Base-by-base conservation (phyloP, 768 basidiomycete genomes). In the Lanmaoa rubissima region DNA sequence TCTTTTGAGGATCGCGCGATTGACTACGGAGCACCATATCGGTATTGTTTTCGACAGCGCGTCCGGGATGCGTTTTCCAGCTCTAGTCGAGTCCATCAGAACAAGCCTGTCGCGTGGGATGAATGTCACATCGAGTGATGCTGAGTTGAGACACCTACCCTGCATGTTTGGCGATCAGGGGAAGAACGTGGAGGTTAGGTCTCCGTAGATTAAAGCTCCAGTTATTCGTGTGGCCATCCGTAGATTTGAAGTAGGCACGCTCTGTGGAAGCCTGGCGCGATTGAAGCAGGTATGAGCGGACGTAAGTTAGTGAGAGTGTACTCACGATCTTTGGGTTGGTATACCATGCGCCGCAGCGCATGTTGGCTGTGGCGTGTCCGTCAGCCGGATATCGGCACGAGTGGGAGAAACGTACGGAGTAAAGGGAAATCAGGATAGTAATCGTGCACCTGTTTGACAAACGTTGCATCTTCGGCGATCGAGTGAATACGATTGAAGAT, bases 321-420 rank as follows among this genome's bases (percentile, higher is more conserved):
- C 79, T 65, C 66, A 85, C 86, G 54, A 86, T 79, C 8, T 63
- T 56, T 19, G 93, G 90, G 63, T 93, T 80, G 7, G 87, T 84
- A 69, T 97, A 98, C 95, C 95, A 98, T 8, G 88, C 88, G 4
- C 96, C 96, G 65, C 94, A 97, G 24, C 96, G 83, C 65, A 94
- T 80, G 69, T 98, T 98, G 4, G 96, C 93, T 90, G 66, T 36
- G 36, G 24, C 5, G 11, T 13, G 24, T n/a, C 16, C 6, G n/a
- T 55, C 28, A 53, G 48, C 34, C 10, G 12, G 16, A n/a, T 16
- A 44, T 38, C n/a, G 34, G 19, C n/a, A 28, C 28, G 8, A 35
- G 11, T 19, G 21, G 21, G 21, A 28, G 8, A 31, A 54, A 81
- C 75, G 28, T 53, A 81, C 88, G 84, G 13, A 90, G 64, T 10